phyloP scores from a whole-genome alignment of 2,329 filamentous ascomycete species.

The Ophiostoma sp. region DNA sequence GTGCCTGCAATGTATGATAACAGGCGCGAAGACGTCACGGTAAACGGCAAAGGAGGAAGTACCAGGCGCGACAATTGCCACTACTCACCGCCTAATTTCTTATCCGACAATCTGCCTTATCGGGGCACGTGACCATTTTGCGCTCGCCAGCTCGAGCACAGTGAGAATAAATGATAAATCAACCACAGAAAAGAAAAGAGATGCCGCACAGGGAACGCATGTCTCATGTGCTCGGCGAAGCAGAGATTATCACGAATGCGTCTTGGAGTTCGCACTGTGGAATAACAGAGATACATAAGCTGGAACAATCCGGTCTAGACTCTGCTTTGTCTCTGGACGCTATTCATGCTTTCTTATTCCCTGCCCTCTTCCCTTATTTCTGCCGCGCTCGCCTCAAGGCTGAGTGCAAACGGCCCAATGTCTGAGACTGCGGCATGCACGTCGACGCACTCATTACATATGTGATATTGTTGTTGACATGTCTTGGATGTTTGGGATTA shows the following conservation, averaged over 20 bases:
- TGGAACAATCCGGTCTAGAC: constrained; percentile 1
- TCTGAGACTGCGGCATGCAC: constrained; percentile 3
- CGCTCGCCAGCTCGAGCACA: neutral
- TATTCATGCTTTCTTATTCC: neutral
- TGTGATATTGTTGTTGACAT: constrained; percentile 2
- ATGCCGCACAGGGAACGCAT: neutral
- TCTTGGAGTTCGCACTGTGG: neutral
- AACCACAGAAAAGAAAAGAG: neutral
- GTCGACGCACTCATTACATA: neutral
- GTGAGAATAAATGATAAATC: neutral
- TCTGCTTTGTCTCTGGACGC: neutral
- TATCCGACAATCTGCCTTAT: constrained; percentile 8
- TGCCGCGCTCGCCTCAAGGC: neutral
- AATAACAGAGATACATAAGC: neutral
- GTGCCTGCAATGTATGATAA: neutral
- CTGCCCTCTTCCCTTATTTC: neutral
- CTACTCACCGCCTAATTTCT: constrained; percentile 20
- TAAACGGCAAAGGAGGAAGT: neutral
- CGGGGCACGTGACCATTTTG: neutral
- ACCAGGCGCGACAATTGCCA: constrained; percentile 16
- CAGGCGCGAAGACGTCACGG: constrained; percentile 1
- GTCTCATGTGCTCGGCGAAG: neutral
- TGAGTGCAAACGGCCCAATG: neutral
- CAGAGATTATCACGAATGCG: neutral
- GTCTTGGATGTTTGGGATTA: neutral